Conservation (phyloP, 371 early-diverging fungal genomes). For the Fennellomyces sp. region DNA sequence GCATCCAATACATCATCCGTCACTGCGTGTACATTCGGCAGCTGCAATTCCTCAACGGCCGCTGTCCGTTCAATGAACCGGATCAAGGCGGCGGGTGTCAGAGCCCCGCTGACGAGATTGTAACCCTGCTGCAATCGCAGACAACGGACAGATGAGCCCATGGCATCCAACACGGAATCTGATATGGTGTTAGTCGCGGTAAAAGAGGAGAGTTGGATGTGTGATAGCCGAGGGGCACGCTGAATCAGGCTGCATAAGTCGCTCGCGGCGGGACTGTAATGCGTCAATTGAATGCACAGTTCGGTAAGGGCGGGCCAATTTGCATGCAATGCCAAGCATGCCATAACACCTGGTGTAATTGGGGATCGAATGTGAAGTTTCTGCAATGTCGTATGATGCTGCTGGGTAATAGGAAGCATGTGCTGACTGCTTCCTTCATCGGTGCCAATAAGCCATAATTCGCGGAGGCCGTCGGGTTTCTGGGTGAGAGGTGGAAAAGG, state of each 20-base stretch:
- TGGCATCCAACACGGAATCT: background rate
- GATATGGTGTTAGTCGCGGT: background rate
- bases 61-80: background rate
- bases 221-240: background rate
- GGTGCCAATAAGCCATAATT: constrained; percentile 6
- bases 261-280: background rate
- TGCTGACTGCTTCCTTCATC: background rate
- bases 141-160: background rate
- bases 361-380: constrained; percentile 1
- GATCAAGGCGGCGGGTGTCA: background rate
- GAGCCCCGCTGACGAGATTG: background rate
- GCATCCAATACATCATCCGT: background rate
- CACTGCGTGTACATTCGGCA: background rate
- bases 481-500: background rate
- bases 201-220: background rate
- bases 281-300: background rate
- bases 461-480: background rate
- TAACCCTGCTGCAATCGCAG: background rate
- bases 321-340: background rate
- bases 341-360: background rate
- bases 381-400: background rate
- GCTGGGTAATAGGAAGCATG: background rate
- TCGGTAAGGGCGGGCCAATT: background rate
- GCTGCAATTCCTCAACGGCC: background rate
- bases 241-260: background rate